Evolutionary conservation across 768 basidiomycete species (phyloP), one percentile per base, ranked within the genome.

Genomic region (Nidularia pulvinata): DNA sequence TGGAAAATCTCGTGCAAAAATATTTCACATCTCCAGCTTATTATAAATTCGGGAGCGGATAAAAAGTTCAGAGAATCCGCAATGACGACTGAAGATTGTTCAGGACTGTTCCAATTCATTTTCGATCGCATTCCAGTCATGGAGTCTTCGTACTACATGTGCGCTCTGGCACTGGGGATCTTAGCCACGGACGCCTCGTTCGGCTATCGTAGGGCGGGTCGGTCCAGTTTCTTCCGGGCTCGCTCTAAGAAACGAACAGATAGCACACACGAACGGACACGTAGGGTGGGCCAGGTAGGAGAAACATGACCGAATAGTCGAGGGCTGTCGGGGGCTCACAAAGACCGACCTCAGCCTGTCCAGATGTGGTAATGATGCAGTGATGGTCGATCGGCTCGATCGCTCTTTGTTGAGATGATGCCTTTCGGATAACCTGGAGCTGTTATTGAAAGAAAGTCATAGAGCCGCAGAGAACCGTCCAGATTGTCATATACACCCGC

Each of bases 271-370:
- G n/a, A n/a, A n/a, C n/a, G n/a, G n/a, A n/a, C n/a, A n/a, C n/a
- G n/a, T n/a, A n/a, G n/a, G 56, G 46, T 45, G 37, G 34, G 39
- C 55, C 60, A 57, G 53, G 59, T 46, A 45, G 52, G 50, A 33
- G 48, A 53, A 54, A 39, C 9, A n/a, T n/a, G 45, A 7, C 22
- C 10, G 22, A 46, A 46, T 19, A 22, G 45, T 46, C 45, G 45
- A 46, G 45, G 9, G 22, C 9, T 42, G 60, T 68, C 72, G 72
- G 72, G 64, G 69, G 55, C 61, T 65, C 39, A 53, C 43, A 71
- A 69, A 55, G 62, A 63, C 70, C 69, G 72, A 49, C 52, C 30
- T 57, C 25, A 49, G 49, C 37, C 34, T 48, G 55, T 65, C 68
- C 59, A 64, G 61, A 67, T 65, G 49, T 55, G 67, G 62, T 46